Evolutionary conservation across 352 stramenopile species (phyloP), one percentile per base, ranked within the genome.

Genomic region (Phytopythium oedochilum): DNA sequence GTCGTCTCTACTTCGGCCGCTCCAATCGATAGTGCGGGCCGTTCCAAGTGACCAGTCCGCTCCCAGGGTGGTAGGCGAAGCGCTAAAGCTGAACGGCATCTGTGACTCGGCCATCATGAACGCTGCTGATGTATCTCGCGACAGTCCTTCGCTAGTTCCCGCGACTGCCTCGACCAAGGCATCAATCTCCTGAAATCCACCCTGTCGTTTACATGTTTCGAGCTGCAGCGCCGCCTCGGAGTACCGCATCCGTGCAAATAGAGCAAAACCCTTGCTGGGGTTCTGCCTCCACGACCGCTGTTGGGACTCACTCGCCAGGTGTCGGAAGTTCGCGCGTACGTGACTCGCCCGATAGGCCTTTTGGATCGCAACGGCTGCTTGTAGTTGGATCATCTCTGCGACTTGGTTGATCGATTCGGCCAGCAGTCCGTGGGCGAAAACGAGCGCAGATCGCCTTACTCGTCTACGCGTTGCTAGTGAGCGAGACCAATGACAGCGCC

Each of bases 31-130:
- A 3, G 25, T 38, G 1, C 20, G 12, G 8, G 26, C 15, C 8
- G 12, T 11, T 32, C 48, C 15, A 23, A 68, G 52, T 53, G 65
- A 48, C 67, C 59, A 79, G 61, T 73, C 60, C 7, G 55, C 36
- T n/a, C 52, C 60, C 2, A 76, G 55, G 18, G 61, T 65, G 2
- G 44, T 66, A 31, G 70, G 61, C 22, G 61, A 42, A 2, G 64
- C 55, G 49, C 73, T 85, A 44, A 85, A 85, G 47, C 73, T 85
- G 53, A 81, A 83, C 20, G 69, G 75, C 50, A 86, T 69, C 34
- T 61, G 57, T 20, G 73, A 80, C 20, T 71, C 64, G 20, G 10
- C 52, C 28, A 2, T 59, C 15, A 1, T 62, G 8, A 23, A 5
- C 34, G 8, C 15, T 2, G 2, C 5, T n/a, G 26, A 8, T 22